Percentiles rank a stretch among this genome's conserved stretches.
Evolutionary conservation across 805 yeast genomes (phyloP).

Genomic region (Cyberlindnera amylophila): DNA sequence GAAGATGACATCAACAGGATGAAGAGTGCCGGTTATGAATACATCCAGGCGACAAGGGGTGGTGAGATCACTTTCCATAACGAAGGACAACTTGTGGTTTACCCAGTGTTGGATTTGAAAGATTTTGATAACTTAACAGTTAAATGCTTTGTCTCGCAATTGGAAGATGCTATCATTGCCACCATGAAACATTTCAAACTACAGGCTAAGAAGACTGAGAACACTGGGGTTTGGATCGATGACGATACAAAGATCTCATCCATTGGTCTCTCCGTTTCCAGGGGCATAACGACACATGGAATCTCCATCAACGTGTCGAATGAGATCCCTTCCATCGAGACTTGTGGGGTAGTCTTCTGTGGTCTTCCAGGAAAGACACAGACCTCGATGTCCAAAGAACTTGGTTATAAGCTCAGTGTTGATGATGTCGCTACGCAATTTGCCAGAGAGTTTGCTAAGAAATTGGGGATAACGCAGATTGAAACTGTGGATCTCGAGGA

Average conservation of each 20-base stretch:
- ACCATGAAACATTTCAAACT: constrained; percentile 41
- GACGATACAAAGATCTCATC: constrained; percentile 69
- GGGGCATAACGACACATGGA: constrained; percentile 88
- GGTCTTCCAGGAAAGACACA: constrained; percentile 68
- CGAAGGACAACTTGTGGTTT: constrained; percentile 87
- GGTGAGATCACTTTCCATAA: constrained; percentile 98
- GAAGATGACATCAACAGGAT: constrained; percentile 22
- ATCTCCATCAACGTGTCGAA: constrained; percentile 76
- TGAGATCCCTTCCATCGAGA: constrained; percentile 66
- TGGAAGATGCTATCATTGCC: constrained; percentile 54
- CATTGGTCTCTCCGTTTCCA: constrained; percentile 80
- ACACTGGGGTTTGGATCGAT: constrained; percentile 87
- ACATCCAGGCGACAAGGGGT: constrained; percentile 81
- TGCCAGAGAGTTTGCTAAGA: constrained; percentile 40
- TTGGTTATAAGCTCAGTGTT: constrained; percentile 19
- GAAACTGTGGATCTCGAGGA: constrained; percentile 36
- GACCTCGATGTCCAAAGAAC: constrained; percentile 42
- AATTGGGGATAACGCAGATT: constrained; percentile 35
- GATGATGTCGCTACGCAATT: constrained; percentile 42
- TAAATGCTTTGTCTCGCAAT: constrained; percentile 60
- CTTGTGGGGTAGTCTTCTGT: constrained; percentile 67
- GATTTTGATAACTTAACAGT: constrained; percentile 54
- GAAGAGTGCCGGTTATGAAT: constrained; percentile 47
- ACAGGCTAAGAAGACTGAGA: constrained; percentile 45
- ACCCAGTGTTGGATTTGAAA: constrained; percentile 70